Base-by-base conservation (phyloP, 129 eudicot genomes). In the Lactuca saligna region DNA sequence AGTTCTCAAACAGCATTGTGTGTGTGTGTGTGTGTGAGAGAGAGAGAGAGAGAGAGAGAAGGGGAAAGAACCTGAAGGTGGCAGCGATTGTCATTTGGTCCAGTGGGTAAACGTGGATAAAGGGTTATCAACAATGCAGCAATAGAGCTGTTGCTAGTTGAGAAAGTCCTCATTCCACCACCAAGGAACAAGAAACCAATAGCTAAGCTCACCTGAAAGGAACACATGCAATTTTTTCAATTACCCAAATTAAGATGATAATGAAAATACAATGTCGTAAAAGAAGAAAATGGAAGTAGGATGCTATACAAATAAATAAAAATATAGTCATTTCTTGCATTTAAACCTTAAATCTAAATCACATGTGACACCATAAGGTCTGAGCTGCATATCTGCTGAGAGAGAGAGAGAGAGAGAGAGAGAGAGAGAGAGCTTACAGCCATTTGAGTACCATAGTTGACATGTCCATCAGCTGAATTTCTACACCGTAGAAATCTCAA, bases 61-160 rank as follows among this genome's bases (percentile, higher is more conserved):
- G 77, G 35, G 54, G 11, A 17, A 41, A 29, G 29, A 7, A 86
- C 98, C 98, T 93, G 99, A 72, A 93, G 97, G 81, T 93, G 99
- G 71, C 99, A 93, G 34, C 99, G 86, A 68, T 93, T 93, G 76
- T 93, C 99, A 83, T 93, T 93, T 77, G 99, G 96, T 51, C 99
- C 99, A 15, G 92, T 89, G 41, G 99, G 99, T 72, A 93, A 82
- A 67, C 99, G 95, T 13, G 99, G 99, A 81, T 89, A 93, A 17
- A 93, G 81, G 65, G 99, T 83, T 77, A 87, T 82, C 61, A 93
- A 73, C 78, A 93, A 87, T 12, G 92, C 88, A 63, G 97, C 97
- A 70, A 93, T 65, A 59, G 96, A 82, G 74, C 82, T 82, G 76
- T 85, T 93, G 86, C 85, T 81, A 39, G 90, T 89, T 16, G 99